Evolutionary conservation across 2,329 filamentous ascomycete genomes (phyloP), one percentile per base, ranked within the genome.

Genomic region (Aspergillus fructus): DNA sequence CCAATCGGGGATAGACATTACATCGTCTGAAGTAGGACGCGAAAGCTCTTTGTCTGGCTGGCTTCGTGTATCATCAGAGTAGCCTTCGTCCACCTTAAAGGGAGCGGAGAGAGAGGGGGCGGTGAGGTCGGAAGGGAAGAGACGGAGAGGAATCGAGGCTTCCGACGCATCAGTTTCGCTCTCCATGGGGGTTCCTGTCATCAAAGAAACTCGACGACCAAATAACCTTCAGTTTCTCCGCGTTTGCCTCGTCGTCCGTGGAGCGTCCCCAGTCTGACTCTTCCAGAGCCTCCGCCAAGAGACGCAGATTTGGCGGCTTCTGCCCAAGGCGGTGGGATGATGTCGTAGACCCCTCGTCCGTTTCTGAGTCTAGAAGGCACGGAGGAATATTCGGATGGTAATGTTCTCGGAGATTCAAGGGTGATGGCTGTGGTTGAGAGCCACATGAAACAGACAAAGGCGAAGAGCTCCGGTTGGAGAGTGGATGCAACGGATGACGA

Each of bases 41-140:
- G 59, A 49, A 4, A 70, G 64, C 34, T 76, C 75, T 62, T 74
- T 73, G 49, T 77, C 77, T 49, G 72, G 64, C 60, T 76, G 75
- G 57, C 74, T 85, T 59, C 79, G 74, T 3, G 82, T 84, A 49
- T 93, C 90, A 71, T 94, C 90, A 5, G 90, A 93, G 73, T 94
- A 96, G 67, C 91, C 91, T 77, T 96, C 91, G 77, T 96, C 91
- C 58, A 91, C 83, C 72, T 87, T 79, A 63, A 83, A 80, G 33
- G 83, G 66, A 17, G 70, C 64, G n/a, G 70, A 66, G 39, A 71
- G 60, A 34, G 71, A 68, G 34, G 70, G 63, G 49, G 66, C 56
- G 33, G 68, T 55, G 61, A 71, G 70, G 15, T 64, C 66, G 47
- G 71, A 55, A 48, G 62, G 50, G 49, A 69, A 67, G 34, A 65